Conservation (phyloP, 2,329 filamentous ascomycete species). For the Aspergillus udagawae region DNA sequence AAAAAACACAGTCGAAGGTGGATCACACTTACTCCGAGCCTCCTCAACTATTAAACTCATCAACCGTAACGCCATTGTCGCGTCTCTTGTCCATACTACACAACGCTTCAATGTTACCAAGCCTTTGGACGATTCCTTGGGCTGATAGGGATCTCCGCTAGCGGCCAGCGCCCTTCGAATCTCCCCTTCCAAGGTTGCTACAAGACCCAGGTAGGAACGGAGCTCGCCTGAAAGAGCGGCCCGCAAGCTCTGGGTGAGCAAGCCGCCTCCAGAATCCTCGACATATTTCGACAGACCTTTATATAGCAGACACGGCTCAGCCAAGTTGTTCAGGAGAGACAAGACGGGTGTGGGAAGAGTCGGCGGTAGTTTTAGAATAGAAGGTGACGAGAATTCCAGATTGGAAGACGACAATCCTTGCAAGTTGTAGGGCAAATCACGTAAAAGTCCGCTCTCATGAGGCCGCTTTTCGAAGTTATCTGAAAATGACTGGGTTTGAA, state of each 20-base stretch:
- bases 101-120: constrained; percentile 93
- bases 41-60: constrained; percentile 95
- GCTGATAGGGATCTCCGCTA: constrained; percentile 55
- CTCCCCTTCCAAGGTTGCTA: constrained; percentile 88
- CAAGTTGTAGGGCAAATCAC: constrained; percentile 86
- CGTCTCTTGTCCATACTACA: constrained; percentile 94
- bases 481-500: constrained; percentile 9
- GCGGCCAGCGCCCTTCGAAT: constrained; percentile 76
- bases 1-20: background rate
- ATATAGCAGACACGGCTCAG: constrained; percentile 92
- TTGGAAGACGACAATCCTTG: constrained; percentile 88
- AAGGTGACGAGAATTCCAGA: constrained; percentile 67
- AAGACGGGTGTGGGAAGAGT: constrained; percentile 80
- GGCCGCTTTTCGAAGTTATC: constrained; percentile 49
- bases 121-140: constrained; percentile 72
- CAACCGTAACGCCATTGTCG: constrained; percentile 87
- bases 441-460: constrained; percentile 62
- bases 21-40: constrained; percentile 60
- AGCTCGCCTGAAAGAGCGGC: constrained; percentile 82
- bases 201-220: constrained; percentile 81
- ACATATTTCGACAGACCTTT: constrained; percentile 75
- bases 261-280: constrained; percentile 71
- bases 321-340: constrained; percentile 80
- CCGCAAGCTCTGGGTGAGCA: constrained; percentile 88
- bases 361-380: constrained; percentile 69